These are phyloP conservation scores for Silybum marianum DNA, from an alignment of 129 eudicot genomes.

Conservation along the genomic window DNA sequence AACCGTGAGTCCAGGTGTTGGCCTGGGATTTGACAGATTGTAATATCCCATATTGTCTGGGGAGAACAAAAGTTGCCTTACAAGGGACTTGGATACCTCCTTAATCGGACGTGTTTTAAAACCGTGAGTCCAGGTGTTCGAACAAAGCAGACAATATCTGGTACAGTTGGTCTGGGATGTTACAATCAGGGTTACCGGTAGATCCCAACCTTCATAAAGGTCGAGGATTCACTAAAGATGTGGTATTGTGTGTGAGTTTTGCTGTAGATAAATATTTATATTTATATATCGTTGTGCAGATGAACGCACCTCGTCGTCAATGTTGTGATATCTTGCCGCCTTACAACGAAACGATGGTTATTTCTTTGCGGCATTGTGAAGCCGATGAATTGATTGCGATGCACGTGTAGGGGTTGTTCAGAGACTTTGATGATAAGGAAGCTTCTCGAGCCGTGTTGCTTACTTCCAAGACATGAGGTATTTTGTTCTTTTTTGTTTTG, in stretches of 20 bases:
- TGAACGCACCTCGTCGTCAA: constrained; percentile 63
- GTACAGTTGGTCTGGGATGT: too few species aligned
- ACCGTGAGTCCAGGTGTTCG: too few species aligned
- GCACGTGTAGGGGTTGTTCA: constrained; percentile 39
- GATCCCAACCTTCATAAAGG: background rate
- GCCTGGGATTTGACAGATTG: too few species aligned
- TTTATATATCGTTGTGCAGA: constrained; percentile 25
- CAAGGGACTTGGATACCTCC: too few species aligned
- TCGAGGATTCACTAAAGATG: background rate
- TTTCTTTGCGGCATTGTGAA: constrained; percentile 62
- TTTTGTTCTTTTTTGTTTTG: background rate
- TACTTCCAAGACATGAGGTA: constrained; percentile 28
- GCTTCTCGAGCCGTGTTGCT: constrained; percentile 4
- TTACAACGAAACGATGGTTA: constrained; percentile 45
- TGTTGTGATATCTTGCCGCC: constrained; percentile 65
- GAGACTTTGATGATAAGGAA: constrained; percentile 17
- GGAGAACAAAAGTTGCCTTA: too few species aligned
- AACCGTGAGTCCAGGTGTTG: too few species aligned
- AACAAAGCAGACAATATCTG: too few species aligned
- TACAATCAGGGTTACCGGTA: background rate
- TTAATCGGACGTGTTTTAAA: too few species aligned
- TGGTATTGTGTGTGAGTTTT: background rate
- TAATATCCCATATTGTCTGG: too few species aligned
- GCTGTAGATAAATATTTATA: background rate
- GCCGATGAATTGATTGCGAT: constrained; percentile 67